phyloP scores from a whole-genome alignment of 768 basidiomycete species.

The Leccinum aurantiacum region DNA sequence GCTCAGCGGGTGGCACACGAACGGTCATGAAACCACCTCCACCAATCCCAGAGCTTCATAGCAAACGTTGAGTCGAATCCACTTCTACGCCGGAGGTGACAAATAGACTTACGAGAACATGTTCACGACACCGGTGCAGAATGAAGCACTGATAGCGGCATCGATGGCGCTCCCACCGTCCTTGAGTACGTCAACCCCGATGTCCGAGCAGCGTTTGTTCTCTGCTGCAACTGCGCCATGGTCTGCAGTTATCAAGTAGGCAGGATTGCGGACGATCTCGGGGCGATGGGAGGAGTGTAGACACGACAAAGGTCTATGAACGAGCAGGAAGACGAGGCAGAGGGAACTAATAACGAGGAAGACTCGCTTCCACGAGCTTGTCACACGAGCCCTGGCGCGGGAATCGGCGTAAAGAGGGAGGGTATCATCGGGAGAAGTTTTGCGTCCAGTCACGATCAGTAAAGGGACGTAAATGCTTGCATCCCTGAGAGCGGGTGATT shows the following conservation, averaged over 20 bases:
- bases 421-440: not conserved
- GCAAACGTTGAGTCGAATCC: not conserved
- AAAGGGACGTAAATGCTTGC: not conserved
- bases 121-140: slow-evolving; percentile 83
- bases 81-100: not conserved
- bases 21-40: slow-evolving; percentile 88
- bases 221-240: slow-evolving; percentile 90
- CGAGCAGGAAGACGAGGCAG: slow-evolving; percentile 14
- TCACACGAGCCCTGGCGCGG: not conserved
- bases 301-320: not conserved
- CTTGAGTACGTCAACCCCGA: slow-evolving; percentile 75
- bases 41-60: slow-evolving; percentile 72
- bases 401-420: slow-evolving; percentile 23
- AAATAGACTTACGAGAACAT: slow-evolving; percentile 75
- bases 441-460: not conserved
- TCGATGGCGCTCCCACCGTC: slow-evolving; percentile 92
- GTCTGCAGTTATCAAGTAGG: slow-evolving; percentile 58
- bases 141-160: slow-evolving; percentile 72
- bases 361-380: slow-evolving; percentile 13
- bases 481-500: not conserved
- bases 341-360: slow-evolving; percentile 13
- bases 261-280: slow-evolving; percentile 43
- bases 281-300: not conserved
- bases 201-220: slow-evolving; percentile 79
- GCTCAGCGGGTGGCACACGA: slow-evolving; percentile 58